Conservation (phyloP, 139 green algal genomes). For the Pycnococcus provasolii region DNA sequence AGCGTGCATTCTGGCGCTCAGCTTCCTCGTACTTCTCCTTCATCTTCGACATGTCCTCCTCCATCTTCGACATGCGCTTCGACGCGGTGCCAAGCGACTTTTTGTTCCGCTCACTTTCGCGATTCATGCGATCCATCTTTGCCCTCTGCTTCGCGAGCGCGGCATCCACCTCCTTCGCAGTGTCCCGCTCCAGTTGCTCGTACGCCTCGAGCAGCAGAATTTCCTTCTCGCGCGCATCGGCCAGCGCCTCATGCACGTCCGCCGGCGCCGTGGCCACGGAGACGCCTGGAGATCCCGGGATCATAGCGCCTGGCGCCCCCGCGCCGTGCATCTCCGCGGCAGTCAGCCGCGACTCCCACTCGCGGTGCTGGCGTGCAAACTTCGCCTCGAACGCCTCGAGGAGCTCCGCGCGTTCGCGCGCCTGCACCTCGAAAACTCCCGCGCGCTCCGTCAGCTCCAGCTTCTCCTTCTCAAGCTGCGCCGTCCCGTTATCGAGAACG, state of each 20-base stretch:
- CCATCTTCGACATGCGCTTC: constrained; percentile 6
- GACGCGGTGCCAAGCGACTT: background rate
- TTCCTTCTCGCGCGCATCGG: constrained; percentile 41
- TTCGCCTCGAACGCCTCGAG: constrained; percentile 56
- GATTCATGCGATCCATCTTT: constrained; percentile 10
- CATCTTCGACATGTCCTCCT: constrained; percentile 42
- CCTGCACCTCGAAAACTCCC: constrained; percentile 14
- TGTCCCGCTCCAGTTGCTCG: constrained; percentile 59
- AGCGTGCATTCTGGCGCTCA: constrained; percentile 28
- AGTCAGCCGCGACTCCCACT: background rate
- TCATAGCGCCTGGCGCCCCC: background rate
- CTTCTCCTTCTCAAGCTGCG: constrained; percentile 35
- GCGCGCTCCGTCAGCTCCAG: constrained; percentile 38
- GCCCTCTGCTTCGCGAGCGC: constrained; percentile 34
- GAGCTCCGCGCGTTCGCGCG: constrained; percentile 39
- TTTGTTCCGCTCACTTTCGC: constrained; percentile 31
- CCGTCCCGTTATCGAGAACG: background rate
- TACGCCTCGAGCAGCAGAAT: constrained; percentile 62
- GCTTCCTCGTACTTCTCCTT: constrained; percentile 39
- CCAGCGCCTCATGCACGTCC: constrained; percentile 31
- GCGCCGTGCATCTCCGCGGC: background rate
- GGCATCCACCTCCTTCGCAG: constrained; percentile 47
- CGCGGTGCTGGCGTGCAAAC: constrained; percentile 45
- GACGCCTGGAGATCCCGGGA: background rate
- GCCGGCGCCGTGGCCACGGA: constrained; percentile 1